Base-by-base conservation (phyloP, 2,329 filamentous ascomycete species). In the Harringtonia aguacate region DNA sequence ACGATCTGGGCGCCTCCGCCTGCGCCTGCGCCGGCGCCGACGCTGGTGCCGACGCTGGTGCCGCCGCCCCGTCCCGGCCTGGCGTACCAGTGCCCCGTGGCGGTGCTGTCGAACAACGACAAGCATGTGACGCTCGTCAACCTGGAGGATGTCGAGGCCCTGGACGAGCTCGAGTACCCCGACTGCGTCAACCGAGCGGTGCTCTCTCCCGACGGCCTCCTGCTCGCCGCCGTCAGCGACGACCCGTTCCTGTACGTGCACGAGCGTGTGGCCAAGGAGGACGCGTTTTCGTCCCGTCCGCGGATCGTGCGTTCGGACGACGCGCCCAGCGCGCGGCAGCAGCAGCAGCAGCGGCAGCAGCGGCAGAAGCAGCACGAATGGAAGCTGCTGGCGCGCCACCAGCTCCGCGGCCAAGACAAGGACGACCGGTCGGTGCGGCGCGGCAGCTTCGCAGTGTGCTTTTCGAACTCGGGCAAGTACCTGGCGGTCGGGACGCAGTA, bases 111-210 rank as follows among this genome's bases (percentile, higher is more conserved):
- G 37, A 95, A 95, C 65, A 98, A 98, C 59, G 92, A 97, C 65
- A 83, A 81, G 58, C 87, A 85, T 2, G 84, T 97, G 45, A 82
- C 83, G 24, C 66, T 95, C n/a, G 86, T 94, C 57, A 84, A 81
- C 39, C 68, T 97, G 18, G 69, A 75, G 24, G 76, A 81, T 42
- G 60, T 62, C 14, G 70, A 84, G 47, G 70, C 83, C 30, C 64
- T 94, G 20, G 79, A 85, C 44, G 73, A 80, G 36, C 67, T 95
- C 43, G 72, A 76, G 4, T 82, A 94, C 51, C 82, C 85, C 6
- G 84, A 90, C 57, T 84, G 81, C 51, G 90, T 97, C 67, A 98
- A 98, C 56, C 87, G 94, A 56, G 86, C 89, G 29, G 78, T 89
- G n/a, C 81, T 98, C 42, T 95, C 90, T 8, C 92, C 90, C 0